Evolutionary conservation across 495 filamentous ascomycete species (phyloP), one percentile per base, ranked within the genome.

Genomic region (Talaromyces ruber): DNA sequence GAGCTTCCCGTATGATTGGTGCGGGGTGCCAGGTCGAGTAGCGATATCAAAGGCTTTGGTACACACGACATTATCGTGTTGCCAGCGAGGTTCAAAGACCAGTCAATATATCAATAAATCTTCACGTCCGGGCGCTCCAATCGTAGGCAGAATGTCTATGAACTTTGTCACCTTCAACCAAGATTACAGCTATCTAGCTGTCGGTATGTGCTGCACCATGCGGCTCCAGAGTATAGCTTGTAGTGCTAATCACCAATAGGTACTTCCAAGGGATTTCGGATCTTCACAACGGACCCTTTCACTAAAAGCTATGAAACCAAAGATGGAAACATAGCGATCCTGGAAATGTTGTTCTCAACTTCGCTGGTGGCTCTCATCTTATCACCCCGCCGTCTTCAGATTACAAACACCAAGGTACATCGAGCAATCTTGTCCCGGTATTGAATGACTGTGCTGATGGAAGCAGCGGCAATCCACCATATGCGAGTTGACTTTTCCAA

Each of bases 81-180:
- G 24, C 24, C 18, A 24, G 18, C 5, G 47, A 52, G 22, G 47
- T 18, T 52, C 6, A 52, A 21, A 11, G 12, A 7, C 2, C 16
- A 9, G 8, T 21, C 5, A 52, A 22, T n/a, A 0, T 11, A 1
- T 52, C 47, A 22, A 25, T 11, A 22, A 21, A 22, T 21, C 18
- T n/a, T 47, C 18, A 21, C 18, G 28, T 34, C 29, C 16, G 26
- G 11, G 14, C 32, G n/a, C 54, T 57, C 14, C 54, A 2, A 30
- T 16, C 2, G 54, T 16, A 57, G 29, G 25, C 66, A 82, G 73
- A 60, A 84, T 86, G 75, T 81, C 86, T 3, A 93, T 98, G 82
- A 98, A 98, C 72, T 98, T 93, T 72, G 90, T 98, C 68, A 98
- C 92, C 18, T 98, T 98, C 76, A 98, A 98, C 76, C 94, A 98